Base-by-base conservation (phyloP, 208 protist genomes). In the Leishmania major region DNA sequence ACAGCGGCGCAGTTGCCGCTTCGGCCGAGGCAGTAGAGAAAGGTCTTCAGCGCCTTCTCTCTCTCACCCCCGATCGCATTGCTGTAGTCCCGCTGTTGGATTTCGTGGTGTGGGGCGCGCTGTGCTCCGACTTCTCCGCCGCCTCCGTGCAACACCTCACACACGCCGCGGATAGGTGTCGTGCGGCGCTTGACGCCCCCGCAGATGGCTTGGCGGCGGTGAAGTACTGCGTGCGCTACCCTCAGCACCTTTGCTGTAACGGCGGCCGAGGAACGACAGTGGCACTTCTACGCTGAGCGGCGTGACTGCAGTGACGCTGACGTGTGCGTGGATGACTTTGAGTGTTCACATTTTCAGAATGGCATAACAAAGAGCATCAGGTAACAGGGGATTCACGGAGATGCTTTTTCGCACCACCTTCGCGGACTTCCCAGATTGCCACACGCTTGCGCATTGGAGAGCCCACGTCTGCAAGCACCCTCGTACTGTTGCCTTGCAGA, bases 171-270 rank as follows among this genome's bases (percentile, higher is more conserved):
- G 45, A 40, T 11, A 47, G 47, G 1, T 57, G 77, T 53, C 78
- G 83, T 40, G 22, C n/a, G 3, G 19, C n/a, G 22, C 71, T 86
- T 43, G 77, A 80, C 40, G 28, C 70, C 2, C 5, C 37, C 19
- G 57, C 35, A 55, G 83, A 86, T 64, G 71, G 62, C 35, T 47
- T 82, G 78, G 57, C 80, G 40, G 66, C 67, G 22, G 78, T 77
- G 47, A 78, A 82, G 77, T 86, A 80, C 78, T 86, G 83, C 45
- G n/a, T 78, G 40, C 83, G 77, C n/a, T 80, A 72, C 49, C 78
- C 78, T 25, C 35, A 35, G 7, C 25, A 47, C n/a, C 53, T 86
- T 2, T 86, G 83, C 78, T 60, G 80, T 8, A 74, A 79, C 15
- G 83, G 83, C 1, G 83, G 83, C 17, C 22, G 55, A 53, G 83